A percentile compares a stretch with the other conserved stretches of the same genome.
Conservation (phyloP, 2,329 filamentous ascomycete species). For the Trichothecium roseum region DNA sequence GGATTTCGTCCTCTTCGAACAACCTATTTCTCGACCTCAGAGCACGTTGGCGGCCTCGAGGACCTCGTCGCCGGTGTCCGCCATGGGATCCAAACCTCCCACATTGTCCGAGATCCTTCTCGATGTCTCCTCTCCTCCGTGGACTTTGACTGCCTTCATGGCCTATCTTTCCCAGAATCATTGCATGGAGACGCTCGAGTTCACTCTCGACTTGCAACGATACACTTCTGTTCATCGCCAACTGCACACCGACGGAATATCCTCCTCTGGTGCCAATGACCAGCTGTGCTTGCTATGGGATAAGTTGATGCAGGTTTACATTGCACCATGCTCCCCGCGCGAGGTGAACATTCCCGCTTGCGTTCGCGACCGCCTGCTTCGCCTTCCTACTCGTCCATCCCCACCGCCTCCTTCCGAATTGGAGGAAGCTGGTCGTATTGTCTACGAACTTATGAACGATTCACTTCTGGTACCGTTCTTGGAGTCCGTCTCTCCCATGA, state of each 20-base stretch:
- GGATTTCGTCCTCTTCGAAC: constrained; percentile 31
- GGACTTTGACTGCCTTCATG: constrained; percentile 88
- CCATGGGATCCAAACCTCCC: constrained; percentile 35
- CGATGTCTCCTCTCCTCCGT: constrained; percentile 77
- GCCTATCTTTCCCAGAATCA: constrained; percentile 95
- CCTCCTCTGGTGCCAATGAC: constrained; percentile 35
- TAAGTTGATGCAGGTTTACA: constrained; percentile 81
- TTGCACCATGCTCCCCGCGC: constrained; percentile 70
- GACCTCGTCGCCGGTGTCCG: constrained; percentile 21
- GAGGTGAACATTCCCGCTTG: constrained; percentile 85
- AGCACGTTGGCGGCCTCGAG: constrained; percentile 37
- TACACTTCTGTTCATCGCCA: constrained; percentile 55
- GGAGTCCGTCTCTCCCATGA: constrained; percentile 45
- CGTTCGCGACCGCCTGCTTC: constrained; percentile 72
- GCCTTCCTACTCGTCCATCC: constrained; percentile 37
- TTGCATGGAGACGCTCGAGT: constrained; percentile 91
- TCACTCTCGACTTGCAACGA: constrained; percentile 85
- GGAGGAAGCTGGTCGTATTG: constrained; percentile 74
- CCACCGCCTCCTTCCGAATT: constrained; percentile 68
- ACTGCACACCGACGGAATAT: constrained; percentile 25
- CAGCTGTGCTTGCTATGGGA: constrained; percentile 78
- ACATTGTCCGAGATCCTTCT: constrained; percentile 80
- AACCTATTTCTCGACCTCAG: constrained; percentile 33
- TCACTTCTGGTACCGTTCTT: constrained; percentile 89
- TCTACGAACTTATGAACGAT: constrained; percentile 96